A percentile compares a stretch with the other conserved stretches of the same genome.
Conservation (phyloP, 179 eudicot genomes). For the Corrigiola litoralis region DNA sequence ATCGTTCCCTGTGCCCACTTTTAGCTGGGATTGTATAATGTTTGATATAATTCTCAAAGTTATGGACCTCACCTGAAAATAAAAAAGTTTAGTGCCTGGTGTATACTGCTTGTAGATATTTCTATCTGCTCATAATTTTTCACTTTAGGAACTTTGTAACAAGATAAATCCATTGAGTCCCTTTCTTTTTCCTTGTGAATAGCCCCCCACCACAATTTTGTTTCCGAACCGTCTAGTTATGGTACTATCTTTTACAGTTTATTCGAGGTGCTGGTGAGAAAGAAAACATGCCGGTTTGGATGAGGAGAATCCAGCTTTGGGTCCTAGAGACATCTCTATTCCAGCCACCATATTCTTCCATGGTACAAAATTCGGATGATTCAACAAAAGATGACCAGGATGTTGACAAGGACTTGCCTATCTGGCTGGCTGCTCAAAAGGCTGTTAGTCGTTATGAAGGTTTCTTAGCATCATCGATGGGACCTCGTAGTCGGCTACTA, state of each 20-base stretch:
- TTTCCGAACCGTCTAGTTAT: not conserved
- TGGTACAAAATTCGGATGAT: slow-evolving; percentile 35
- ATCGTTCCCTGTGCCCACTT: not conserved
- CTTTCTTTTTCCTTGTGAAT: not conserved
- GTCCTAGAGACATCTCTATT: slow-evolving; percentile 40
- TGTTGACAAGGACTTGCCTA: slow-evolving; percentile 50
- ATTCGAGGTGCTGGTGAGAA: slow-evolving; percentile 34
- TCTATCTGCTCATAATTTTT: not conserved
- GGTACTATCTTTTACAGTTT: slow-evolving; percentile 32
- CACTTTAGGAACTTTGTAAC: not conserved
- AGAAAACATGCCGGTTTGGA: slow-evolving; percentile 41
- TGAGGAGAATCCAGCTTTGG: slow-evolving; percentile 47
- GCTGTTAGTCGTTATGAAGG: slow-evolving; percentile 96
- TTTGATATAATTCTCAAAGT: not conserved
- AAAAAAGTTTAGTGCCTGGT: too few relatives aligned
- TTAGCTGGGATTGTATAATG: not conserved
- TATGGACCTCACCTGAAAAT: not conserved
- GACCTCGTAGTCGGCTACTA: slow-evolving; percentile 82
- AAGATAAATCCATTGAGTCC: not conserved
- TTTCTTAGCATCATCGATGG: slow-evolving; percentile 68
- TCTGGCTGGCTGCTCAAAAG: slow-evolving; percentile 85
- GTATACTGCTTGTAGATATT: not conserved
- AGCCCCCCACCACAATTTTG: not conserved
- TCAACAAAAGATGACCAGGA: slow-evolving; percentile 30
- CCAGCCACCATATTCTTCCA: slow-evolving; percentile 32